phyloP scores from a whole-genome alignment of 1,139 yeast species.

The Trichomonascaceae sp. region DNA sequence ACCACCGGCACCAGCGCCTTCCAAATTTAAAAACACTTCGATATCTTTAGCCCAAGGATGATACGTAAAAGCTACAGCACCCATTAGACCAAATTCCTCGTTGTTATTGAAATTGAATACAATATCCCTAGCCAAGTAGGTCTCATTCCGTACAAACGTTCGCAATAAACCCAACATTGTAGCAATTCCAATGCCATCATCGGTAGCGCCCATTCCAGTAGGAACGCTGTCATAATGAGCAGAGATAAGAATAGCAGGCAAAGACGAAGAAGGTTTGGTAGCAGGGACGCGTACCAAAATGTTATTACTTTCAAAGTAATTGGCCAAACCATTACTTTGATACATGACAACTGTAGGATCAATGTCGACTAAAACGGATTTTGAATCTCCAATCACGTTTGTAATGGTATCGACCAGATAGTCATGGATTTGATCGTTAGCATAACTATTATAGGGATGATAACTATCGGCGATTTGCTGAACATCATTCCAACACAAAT shows the following conservation, averaged over 20 bases:
- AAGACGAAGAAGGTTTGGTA: constrained; percentile 34
- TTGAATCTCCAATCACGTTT: constrained; percentile 23
- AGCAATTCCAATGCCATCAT: constrained; percentile 91
- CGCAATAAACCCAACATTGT: constrained; percentile 67
- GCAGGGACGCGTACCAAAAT: constrained; percentile 70
- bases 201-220: constrained; percentile 81
- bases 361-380: constrained; percentile 48
- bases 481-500: constrained; percentile 60
- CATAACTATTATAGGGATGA: constrained; percentile 75
- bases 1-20: constrained; percentile 97
- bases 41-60: constrained; percentile 71
- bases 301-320: constrained; percentile 74
- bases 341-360: constrained; percentile 43
- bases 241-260: constrained; percentile 67
- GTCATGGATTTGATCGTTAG: constrained; percentile 70
- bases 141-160: constrained; percentile 40
- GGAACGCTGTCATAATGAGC: constrained; percentile 93
- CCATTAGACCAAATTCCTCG: constrained; percentile 84
- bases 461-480: constrained; percentile 58
- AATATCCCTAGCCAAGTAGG: constrained; percentile 58
- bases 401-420: constrained; percentile 40
- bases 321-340: constrained; percentile 30
- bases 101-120: constrained; percentile 83
- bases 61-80: constrained; percentile 67
- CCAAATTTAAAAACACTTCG: constrained; percentile 69